These are phyloP conservation scores for Scalesia atractyloides DNA, from an alignment of 129 eudicot genomes.

Conservation along the genomic window DNA sequence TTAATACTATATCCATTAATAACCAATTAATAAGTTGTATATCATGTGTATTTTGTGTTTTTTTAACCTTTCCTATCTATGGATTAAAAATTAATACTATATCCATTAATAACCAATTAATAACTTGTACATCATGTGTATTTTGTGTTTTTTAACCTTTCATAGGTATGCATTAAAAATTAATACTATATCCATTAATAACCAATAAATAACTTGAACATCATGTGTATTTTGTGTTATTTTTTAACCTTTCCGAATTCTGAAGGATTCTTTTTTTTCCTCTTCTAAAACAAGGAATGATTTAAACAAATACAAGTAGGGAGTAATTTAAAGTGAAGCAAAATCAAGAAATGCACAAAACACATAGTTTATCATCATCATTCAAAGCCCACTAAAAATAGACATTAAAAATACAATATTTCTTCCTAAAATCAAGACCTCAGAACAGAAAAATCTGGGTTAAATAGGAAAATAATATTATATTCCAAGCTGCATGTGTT, in stretches of 20 bases:
- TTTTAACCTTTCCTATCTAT: background rate
- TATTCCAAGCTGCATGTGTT: conserved; percentile 41
- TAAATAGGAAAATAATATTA: conserved; percentile 22
- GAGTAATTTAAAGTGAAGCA: conserved; percentile 8
- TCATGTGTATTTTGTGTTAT: background rate
- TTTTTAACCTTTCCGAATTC: conserved; percentile 18
- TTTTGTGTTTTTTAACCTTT: conserved; percentile 15
- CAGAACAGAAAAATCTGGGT: conserved; percentile 31
- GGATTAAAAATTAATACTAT: background rate
- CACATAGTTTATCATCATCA: conserved; percentile 41
- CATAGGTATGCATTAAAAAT: conserved; percentile 13
- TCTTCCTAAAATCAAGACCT: conserved; percentile 44
- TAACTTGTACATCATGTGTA: background rate
- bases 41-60: background rate
- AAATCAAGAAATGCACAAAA: conserved; percentile 37
- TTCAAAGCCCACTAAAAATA: conserved; percentile 38
- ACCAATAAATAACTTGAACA: background rate
- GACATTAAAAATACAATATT: conserved; percentile 26
- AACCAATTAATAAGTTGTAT: background rate
- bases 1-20: background rate
- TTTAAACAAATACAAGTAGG: background rate
- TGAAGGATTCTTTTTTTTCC: conserved; percentile 17
- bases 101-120: background rate
- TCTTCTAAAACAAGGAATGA: background rate
- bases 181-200: background rate